phyloP scores from a whole-genome alignment of 1,284 basidiomycete genomes.

The Ganoderma multipileum region DNA sequence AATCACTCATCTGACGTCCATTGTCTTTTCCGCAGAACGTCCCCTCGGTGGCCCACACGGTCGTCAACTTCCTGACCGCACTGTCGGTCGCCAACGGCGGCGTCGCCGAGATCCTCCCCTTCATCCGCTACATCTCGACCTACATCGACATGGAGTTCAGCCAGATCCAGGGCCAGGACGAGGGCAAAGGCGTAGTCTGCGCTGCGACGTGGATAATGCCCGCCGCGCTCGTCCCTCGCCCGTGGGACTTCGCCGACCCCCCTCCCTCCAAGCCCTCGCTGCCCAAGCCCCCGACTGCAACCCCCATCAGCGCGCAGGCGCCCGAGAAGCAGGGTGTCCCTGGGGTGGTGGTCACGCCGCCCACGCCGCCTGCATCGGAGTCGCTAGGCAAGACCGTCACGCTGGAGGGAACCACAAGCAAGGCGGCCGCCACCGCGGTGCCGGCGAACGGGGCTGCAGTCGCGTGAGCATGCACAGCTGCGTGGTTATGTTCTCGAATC shows the following conservation, averaged over 20 bases:
- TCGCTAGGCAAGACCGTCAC: slow-evolving; percentile 17
- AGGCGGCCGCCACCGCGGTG: slow-evolving; percentile 10
- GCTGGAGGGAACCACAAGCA: slow-evolving; percentile 2
- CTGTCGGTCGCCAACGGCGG: slow-evolving; percentile 72
- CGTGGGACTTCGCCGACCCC: slow-evolving; percentile 75
- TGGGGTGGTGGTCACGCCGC: slow-evolving; percentile 38
- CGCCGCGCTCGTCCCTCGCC: slow-evolving; percentile 73
- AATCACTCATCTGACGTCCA: background rate
- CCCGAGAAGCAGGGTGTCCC: slow-evolving; percentile 30
- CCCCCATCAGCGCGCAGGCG: slow-evolving; percentile 17
- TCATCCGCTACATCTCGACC: slow-evolving; percentile 79
- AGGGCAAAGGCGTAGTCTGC: slow-evolving; percentile 80
- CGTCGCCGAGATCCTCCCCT: slow-evolving; percentile 78
- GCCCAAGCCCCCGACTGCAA: slow-evolving; percentile 21
- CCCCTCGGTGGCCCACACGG: slow-evolving; percentile 64
- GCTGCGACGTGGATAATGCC: slow-evolving; percentile 87
- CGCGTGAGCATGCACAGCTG: slow-evolving; percentile 1
- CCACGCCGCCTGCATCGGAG: slow-evolving; percentile 37
- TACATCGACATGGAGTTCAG: slow-evolving; percentile 77
- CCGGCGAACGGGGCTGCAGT: slow-evolving; percentile 4
- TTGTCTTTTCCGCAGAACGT: slow-evolving; percentile 48
- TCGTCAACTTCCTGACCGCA: slow-evolving; percentile 77
- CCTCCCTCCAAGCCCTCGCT: slow-evolving; percentile 27
- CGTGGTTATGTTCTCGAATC: background rate
- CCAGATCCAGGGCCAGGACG: slow-evolving; percentile 65